phyloP scores from a whole-genome alignment of 371 early-diverging fungal genomes.

The Mortierella sp. region DNA sequence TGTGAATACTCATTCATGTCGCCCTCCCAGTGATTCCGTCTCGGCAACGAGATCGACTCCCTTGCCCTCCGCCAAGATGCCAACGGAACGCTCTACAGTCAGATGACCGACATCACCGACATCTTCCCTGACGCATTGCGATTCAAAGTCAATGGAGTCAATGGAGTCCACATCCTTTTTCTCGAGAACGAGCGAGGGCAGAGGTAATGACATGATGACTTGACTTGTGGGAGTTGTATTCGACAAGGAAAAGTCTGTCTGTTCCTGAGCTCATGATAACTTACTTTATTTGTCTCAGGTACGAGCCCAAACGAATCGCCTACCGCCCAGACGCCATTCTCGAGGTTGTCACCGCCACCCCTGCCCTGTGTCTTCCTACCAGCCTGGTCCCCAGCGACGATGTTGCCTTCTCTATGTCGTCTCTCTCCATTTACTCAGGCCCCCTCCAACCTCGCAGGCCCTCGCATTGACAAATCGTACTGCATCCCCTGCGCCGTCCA shows the following conservation, averaged over 20 bases:
- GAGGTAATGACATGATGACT: too few species aligned
- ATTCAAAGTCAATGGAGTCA: neutral
- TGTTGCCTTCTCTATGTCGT: too few species aligned
- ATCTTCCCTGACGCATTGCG: neutral
- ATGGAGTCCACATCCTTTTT: constrained; percentile 7
- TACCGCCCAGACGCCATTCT: constrained; percentile 3
- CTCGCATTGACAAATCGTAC: too few species aligned
- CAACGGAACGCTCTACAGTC: neutral
- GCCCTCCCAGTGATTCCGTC: constrained; percentile 8
- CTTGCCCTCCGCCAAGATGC: constrained; percentile 1
- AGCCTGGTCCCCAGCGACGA: too few species aligned
- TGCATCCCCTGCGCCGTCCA: neutral
- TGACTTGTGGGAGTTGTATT: too few species aligned
- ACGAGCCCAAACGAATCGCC: constrained; percentile 9
- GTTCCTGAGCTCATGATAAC: too few species aligned
- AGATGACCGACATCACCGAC: constrained; percentile 18
- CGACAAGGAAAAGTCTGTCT: too few species aligned
- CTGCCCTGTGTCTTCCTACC: too few species aligned
- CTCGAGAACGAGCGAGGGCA: constrained; percentile 7
- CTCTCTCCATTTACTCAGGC: too few species aligned
- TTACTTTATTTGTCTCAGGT: too few species aligned
- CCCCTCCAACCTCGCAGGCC: too few species aligned
- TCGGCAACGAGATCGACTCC: neutral
- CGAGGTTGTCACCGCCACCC: neutral
- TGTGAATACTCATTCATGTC: too few species aligned